Conservation (phyloP, 306 rosid genomes). For the Ceratonia siliqua region DNA sequence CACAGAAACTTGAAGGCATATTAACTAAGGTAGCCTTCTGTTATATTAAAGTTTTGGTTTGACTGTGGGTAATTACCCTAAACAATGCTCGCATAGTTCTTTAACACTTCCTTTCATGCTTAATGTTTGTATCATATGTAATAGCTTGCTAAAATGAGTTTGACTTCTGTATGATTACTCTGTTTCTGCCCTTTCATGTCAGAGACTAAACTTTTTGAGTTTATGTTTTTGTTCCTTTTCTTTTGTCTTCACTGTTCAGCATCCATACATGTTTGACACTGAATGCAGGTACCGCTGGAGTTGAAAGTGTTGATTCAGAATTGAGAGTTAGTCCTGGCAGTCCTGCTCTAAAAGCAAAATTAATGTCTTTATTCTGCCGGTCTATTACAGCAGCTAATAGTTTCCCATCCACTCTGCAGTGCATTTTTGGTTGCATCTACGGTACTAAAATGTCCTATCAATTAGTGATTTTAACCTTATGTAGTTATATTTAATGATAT, state of each 20-base stretch:
- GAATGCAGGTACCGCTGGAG: slow-evolving; percentile 71
- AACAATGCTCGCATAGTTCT: not conserved
- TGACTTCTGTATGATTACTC: not conserved
- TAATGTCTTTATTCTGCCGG: slow-evolving; percentile 91
- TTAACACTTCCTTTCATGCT: not conserved
- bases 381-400: slow-evolving; percentile 91
- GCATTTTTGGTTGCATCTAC: slow-evolving; percentile 93
- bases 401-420: slow-evolving; percentile 92
- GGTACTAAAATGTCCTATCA: slow-evolving; percentile 52
- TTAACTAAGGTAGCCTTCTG: not conserved
- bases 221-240: slow-evolving; percentile 1
- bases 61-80: not conserved
- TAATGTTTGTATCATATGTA: not conserved
- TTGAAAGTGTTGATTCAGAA: slow-evolving; percentile 62
- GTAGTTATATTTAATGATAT: slow-evolving; percentile 32
- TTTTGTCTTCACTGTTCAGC: slow-evolving; percentile 16
- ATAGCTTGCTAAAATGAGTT: not conserved
- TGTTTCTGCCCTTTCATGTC: not conserved
- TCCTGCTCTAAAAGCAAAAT: slow-evolving; percentile 72
- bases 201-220: not conserved
- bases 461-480: slow-evolving; percentile 13
- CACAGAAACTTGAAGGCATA: not conserved
- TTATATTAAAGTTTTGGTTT: not conserved
- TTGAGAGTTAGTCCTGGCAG: slow-evolving; percentile 75
- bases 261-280: slow-evolving; percentile 29